Evolutionary conservation across 2,329 filamentous ascomycete species (phyloP), one percentile per base, ranked within the genome.

Genomic region (Neofusicoccum sp.): DNA sequence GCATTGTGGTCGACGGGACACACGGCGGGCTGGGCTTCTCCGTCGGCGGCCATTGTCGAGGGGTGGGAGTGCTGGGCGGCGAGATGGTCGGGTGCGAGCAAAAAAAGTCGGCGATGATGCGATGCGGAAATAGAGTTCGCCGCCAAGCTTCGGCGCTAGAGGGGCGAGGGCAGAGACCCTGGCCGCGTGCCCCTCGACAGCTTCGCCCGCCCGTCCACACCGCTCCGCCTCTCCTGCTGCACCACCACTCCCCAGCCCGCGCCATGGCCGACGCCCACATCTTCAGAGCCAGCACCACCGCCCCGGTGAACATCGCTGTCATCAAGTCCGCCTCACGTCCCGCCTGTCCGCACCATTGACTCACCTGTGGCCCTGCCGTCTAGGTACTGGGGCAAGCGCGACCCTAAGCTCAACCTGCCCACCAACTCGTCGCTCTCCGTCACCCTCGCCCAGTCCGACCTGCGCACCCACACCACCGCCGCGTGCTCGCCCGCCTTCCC

Each of bases 341-440:
- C 61, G 49, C 62, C 67, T 63, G 64, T 65, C 64, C 48, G 60
- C 34, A 67, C 33, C n/a, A 52, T 44, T 39, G 61, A 63, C 63
- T 31, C 64, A 60, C 54, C 47, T 39, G 33, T 31, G 7, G 41
- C 54, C 22, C 43, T 28, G 11, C 6, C n/a, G 41, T 36, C 39
- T 69, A 87, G 85, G 76, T 90, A 99, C 86, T 99, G 96, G 95
- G 95, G 96, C 71, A 99, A 99, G 82, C 91, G 95, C 66, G 93
- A 98, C 79, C 80, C 91, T 59, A 92, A 91, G 76, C 87, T 98
- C 71, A 99, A 99, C 80, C 90, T 98, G 63, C 95, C 95, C 39
- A 98, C 95, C 75, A 99, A 99, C 83, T 96, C 92, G 68, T 99
- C 95, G 68, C 88, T 99, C 74, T 97, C 92, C 67, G 94, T 99